These are phyloP conservation scores for Colletotrichum orbiculare DNA, from an alignment of 2,329 filamentous ascomycete genomes.

Conservation along the genomic window DNA sequence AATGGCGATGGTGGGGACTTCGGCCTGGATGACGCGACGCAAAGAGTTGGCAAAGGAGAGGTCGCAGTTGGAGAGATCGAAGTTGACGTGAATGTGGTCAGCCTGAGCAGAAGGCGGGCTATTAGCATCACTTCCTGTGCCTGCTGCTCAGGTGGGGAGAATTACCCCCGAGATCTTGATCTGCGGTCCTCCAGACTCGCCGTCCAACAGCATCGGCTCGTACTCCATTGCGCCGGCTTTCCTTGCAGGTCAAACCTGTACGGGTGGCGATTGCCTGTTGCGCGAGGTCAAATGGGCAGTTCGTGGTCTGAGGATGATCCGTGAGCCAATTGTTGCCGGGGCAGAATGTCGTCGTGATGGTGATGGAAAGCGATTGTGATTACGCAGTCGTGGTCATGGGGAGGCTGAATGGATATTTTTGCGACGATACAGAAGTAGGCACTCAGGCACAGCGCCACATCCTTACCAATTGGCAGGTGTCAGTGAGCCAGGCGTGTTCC, in stretches of 20 bases:
- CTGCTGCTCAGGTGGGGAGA: not conserved
- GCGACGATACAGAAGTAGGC: slow-evolving; percentile 29
- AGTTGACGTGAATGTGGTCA: slow-evolving; percentile 84
- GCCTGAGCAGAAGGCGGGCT: slow-evolving; percentile 63
- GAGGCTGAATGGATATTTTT: slow-evolving; percentile 36
- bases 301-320: too few relatives aligned
- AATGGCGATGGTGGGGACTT: slow-evolving; percentile 94
- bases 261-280: not conserved
- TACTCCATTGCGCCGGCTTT: slow-evolving; percentile 61
- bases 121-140: slow-evolving; percentile 14
- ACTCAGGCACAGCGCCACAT: not conserved
- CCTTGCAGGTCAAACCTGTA: not conserved
- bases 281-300: too few relatives aligned
- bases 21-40: slow-evolving; percentile 89
- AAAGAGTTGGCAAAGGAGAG: slow-evolving; percentile 93
- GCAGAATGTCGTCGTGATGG: slow-evolving; percentile 8
- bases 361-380: not conserved
- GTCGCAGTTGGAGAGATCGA: slow-evolving; percentile 89
- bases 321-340: not conserved
- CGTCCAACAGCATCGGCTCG: slow-evolving; percentile 70
- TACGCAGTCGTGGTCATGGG: slow-evolving; percentile 15
- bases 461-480: not conserved
- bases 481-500: not conserved
- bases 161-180: slow-evolving; percentile 70
- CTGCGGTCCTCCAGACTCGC: slow-evolving; percentile 65